phyloP scores from a whole-genome alignment of 2,329 filamentous ascomycete species.

The Tolypocladium sp. region DNA sequence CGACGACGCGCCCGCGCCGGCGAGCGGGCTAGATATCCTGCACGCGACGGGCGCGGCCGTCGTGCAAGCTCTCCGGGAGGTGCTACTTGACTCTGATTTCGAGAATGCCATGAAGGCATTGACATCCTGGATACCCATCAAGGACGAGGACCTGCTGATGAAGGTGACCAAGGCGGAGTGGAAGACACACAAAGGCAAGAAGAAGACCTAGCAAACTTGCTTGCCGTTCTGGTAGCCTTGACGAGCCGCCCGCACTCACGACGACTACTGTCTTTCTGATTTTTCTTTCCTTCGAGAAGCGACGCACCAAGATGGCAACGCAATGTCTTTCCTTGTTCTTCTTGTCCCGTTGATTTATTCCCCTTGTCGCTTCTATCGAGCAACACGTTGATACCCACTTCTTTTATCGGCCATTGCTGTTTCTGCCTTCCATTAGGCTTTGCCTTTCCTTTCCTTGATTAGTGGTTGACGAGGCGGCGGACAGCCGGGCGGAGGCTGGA shows the following conservation, averaged over 20 bases:
- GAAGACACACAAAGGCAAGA: conserved; percentile 51
- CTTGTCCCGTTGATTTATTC: neutral
- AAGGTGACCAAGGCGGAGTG: conserved; percentile 81
- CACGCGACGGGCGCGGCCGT: conserved; percentile 86
- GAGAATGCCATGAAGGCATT: conserved; percentile 97
- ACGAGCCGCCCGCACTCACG: conserved; percentile 2
- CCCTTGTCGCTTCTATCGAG: neutral
- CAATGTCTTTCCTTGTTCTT: conserved; percentile 1
- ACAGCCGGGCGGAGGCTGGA: neutral
- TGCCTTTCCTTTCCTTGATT: neutral
- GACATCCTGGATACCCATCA: conserved; percentile 87
- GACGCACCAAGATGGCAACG: neutral
- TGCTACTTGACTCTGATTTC: conserved; percentile 87
- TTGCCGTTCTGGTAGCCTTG: conserved; percentile 15
- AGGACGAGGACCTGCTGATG: conserved; percentile 91
- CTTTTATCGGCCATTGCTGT: neutral
- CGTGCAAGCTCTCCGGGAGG: conserved; percentile 81
- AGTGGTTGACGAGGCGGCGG: neutral
- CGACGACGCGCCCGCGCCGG: conserved; percentile 5
- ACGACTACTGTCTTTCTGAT: neutral
- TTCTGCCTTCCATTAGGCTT: neutral
- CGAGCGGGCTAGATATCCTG: conserved; percentile 66
- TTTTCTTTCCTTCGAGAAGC: conserved; percentile 6
- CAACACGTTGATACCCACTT: neutral
- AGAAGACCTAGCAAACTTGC: conserved; percentile 24